Evolutionary conservation across 83 land plant species (phyloP), one percentile per base, ranked within the genome.

Genomic region (Diphasiastrum complanatum): DNA sequence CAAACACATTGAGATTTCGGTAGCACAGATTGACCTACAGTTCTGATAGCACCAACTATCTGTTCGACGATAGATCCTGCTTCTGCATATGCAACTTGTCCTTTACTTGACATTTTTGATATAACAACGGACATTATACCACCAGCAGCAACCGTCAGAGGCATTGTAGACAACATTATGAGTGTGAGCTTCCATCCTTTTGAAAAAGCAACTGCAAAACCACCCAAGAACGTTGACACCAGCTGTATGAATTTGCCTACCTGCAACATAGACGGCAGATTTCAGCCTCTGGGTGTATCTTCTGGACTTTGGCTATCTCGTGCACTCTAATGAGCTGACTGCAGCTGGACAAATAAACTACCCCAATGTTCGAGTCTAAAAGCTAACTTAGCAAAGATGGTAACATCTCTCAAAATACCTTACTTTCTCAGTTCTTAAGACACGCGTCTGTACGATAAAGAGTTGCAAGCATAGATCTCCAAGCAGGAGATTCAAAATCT

Each of bases 131-230:
- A 10, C 58, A 54, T 54, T 16, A 54, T 14, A 31, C 19, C 25
- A 4, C 58, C 58, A 19, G 58, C 25, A 25, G 58, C 58, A 10
- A 54, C 10, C 4, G 29, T 54, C 28, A 54, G 28, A 26, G 58
- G 58, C 25, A 54, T 26, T 27, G 30, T 30, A 20, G 58, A 26
- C 4, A 30, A 31, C 58, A 54, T 30, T 6, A 27, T 18, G 20
- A 54, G 31, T 0, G 58, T 54, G 5, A 54, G 58, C 58, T 54
- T 54, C 58, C 58, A 54, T 54, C 58, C 58, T 54, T 1, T 26
- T 10, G 16, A 25, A 30, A 54, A 54, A 10, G 58, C 58, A 27
- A 54, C 30, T 18, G 29, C 33, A 31, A 25, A 54, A 6, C 58
- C 58, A 54, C 58, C 30, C 12, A 54, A 25, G 6, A 54, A 12